Evolutionary conservation across 2,329 filamentous ascomycete genomes (phyloP), one percentile per base, ranked within the genome.

Genomic region (Pseudocercospora eumusae): DNA sequence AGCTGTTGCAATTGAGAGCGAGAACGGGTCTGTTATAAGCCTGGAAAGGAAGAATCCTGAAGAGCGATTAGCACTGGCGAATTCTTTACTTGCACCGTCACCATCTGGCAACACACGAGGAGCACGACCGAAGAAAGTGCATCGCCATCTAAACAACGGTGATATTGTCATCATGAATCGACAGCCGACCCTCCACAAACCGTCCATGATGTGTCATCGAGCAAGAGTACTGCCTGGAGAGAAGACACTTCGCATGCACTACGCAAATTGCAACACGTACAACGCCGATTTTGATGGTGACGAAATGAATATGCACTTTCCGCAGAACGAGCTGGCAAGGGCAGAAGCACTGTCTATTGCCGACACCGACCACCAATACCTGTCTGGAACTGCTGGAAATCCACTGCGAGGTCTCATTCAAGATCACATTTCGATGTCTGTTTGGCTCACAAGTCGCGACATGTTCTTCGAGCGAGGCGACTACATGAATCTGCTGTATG

Each of bases 241-340:
- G 76, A 96, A 96, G 79, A 98, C 95, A 0, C 93, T 99, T 75
- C 92, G 95, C 68, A 98, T 99, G 93, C 95, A 99, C 80, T 99
- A 99, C 78, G 93, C 95, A 71, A 99, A 99, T 76, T 98, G 95
- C 77, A 99, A 99, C 74, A 97, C 95, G 0, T 99, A 99, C 82
- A 99, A 99, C 71, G 95, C 95, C 31, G 95, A 99, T 83, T 99
- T 99, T 74, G 96, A 99, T 73, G 95, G 95, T 76, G 95, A 99
- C 75, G 95, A 99, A 77, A 99, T 99, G 95, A 99, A 99, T 76
- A 96, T 99, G 93, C 95, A 99, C 78, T 98, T 99, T 73, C 95
- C 95, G 1, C 95, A 99, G 71, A 98, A 96, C 69, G 96, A 98
- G 75, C 83, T 98, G 67, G 95, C 95, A 15, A 85, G 95, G 69